phyloP scores from a whole-genome alignment of 306 rosid genomes.

The Prunus persica region Prunus_persica_NCBIv2 NC_034013.1:435501-436000 shows the following conservation, averaged over 20 bases:
- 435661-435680: conserved; percentile 4
- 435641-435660: conserved; percentile 60
- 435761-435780: background rate
- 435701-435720: background rate
- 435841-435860: background rate
- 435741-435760: background rate
- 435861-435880: background rate
- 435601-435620: conserved; percentile 41
- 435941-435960: background rate
- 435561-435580: conserved; percentile 47
- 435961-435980: too few species aligned
- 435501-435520: conserved; percentile 34
- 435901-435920: background rate
- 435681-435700: conserved; percentile 2
- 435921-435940: background rate
- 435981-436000: background rate
- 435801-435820: background rate
- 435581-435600: conserved; percentile 20
- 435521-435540: conserved; percentile 35
- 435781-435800: background rate
- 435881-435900: background rate
- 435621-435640: conserved; percentile 73
- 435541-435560: conserved; percentile 50
- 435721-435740: background rate
- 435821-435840: background rate